Evolutionary conservation across 2,329 filamentous ascomycete genomes (phyloP), one percentile per base, ranked within the genome.

Genomic region (Keithomyces neogunnii): DNA sequence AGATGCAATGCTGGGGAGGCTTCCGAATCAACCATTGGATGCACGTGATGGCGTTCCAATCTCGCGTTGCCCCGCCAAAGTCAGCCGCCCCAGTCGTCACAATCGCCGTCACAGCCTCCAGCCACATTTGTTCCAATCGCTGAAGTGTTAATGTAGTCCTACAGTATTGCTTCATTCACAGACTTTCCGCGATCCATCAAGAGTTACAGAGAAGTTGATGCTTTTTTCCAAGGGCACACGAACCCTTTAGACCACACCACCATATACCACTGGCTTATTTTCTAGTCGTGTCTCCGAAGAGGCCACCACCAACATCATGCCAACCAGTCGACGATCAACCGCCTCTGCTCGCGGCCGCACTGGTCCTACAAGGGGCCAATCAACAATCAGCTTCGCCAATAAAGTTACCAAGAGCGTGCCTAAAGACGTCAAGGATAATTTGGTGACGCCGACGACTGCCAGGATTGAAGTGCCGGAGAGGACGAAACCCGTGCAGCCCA

Each of bases 31-130:
- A 19, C 19, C 19, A 19, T 19, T 19, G 19, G 19, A 19, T 19
- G 19, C 19, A 79, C 75, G 73, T 79, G 76, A 68, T 54, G 54
- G 63, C 74, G 75, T 63, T 70, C 63, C 59, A 56, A 45, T 68
- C 67, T 74, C 73, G 73, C 69, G 77, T 80, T 80, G 76, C 75
- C 76, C 73, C 69, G 76, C 71, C 76, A 79, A 72, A 69, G 44
- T 53, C 56, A 56, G 52, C 5, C 33, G 28, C 36, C 9, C 38
- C n/a, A 2, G 38, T 5, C n/a, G 5, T 13, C 7, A 26, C 11
- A 28, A 43, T 47, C 46, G 32, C 31, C 46, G 48, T 50, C 29
- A 47, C 47, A 33, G 48, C 36, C 51, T 45, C 49, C 48, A 32
- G 13, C 47, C 10, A 30, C 19, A 19, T 19, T 19, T 19, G 19